phyloP scores from a whole-genome alignment of 495 filamentous ascomycete species.

The Coniosporium apollinis region DNA sequence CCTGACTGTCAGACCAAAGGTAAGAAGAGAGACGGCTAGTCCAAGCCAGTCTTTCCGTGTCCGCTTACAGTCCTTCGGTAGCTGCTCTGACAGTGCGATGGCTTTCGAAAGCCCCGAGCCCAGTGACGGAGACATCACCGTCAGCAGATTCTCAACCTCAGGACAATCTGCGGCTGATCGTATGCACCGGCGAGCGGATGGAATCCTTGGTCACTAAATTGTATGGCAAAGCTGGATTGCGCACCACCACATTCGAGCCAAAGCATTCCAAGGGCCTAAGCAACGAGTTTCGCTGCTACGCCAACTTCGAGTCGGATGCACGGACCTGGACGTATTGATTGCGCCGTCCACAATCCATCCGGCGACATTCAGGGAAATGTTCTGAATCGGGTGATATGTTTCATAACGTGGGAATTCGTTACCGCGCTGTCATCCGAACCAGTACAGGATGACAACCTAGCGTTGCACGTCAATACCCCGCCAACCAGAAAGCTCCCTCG shows the following conservation, averaged over 20 bases:
- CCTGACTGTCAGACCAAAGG: conserved; percentile 70
- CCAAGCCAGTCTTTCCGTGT: no score
- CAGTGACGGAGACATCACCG: not conserved
- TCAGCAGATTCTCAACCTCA: not conserved
- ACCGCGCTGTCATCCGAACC: no score
- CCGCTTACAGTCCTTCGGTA: conserved; percentile 13
- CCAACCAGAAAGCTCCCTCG: no score
- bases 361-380: no score
- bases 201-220: conserved; percentile 17
- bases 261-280: conserved; percentile 48
- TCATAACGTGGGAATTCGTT: no score
- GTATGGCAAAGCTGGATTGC: conserved; percentile 24
- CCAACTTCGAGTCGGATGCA: conserved; percentile 45
- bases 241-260: conserved; percentile 43
- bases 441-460: no score
- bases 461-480: no score
- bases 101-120: conserved; percentile 31
- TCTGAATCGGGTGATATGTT: no score
- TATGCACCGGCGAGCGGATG: conserved; percentile 27
- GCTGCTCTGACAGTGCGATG: conserved; percentile 58
- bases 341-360: not conserved
- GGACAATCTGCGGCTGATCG: conserved; percentile 14
- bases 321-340: conserved; percentile 28
- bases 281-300: conserved; percentile 67
- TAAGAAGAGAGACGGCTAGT: conserved; percentile 17